Evolutionary conservation across 257 asterid genomes (phyloP).

Genomic region (Verbascum thapsus): DNA sequence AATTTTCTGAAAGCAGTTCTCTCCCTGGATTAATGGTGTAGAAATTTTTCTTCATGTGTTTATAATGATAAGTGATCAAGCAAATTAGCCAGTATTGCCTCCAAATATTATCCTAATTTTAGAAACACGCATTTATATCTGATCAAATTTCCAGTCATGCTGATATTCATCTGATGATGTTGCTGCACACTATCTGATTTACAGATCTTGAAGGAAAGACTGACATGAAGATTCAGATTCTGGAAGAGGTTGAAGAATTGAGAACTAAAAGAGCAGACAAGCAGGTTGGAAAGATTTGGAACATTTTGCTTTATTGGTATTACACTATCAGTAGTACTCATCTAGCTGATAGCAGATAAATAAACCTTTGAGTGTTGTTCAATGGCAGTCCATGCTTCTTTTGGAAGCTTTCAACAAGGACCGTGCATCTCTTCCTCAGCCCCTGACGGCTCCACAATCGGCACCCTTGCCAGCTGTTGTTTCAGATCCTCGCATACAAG

Average conservation of each 20-base stretch:
- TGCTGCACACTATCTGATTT: constrained; percentile 26
- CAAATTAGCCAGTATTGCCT: not conserved
- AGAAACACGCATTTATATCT: not conserved
- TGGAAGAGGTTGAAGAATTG: constrained; percentile 90
- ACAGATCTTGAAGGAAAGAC: constrained; percentile 94
- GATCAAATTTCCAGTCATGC: not conserved
- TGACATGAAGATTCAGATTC: constrained; percentile 84
- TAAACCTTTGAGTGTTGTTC: constrained; percentile 29
- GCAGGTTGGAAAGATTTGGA: constrained; percentile 57
- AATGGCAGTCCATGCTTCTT: constrained; percentile 81
- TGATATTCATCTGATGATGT: constrained; percentile 20
- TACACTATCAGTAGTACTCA: constrained; percentile 19
- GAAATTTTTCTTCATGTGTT: constrained; percentile 2
- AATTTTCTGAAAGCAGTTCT: not conserved
- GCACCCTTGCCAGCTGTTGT: constrained; percentile 71
- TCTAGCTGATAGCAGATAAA: not conserved
- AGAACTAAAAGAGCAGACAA: constrained; percentile 89
- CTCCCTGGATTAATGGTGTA: not conserved
- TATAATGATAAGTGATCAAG: not conserved
- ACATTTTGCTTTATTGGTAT: constrained; percentile 6
- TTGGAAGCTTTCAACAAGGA: constrained; percentile 99
- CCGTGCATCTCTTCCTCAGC: constrained; percentile 94
- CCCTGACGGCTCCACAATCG: constrained; percentile 56
- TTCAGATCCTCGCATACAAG: constrained; percentile 87
- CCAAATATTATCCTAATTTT: not conserved